Base-by-base conservation (phyloP, 192 early-diverging fungal species). In the Radiomyces spectabilis region DNA sequence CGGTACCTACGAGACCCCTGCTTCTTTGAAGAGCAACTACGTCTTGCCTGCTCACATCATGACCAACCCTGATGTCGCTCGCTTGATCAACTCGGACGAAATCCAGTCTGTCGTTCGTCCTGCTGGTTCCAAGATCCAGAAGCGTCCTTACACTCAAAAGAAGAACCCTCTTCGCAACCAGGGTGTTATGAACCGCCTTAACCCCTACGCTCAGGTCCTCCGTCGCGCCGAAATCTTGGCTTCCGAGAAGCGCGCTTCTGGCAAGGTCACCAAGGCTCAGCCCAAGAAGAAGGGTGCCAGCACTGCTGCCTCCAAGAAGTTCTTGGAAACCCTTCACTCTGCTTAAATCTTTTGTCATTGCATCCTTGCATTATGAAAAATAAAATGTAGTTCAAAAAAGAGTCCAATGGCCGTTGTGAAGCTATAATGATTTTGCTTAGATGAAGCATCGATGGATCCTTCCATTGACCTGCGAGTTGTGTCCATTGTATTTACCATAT, bases 151-250 rank as follows among this genome's bases (percentile, higher is more conserved):
- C 85, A 84, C 86, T 59, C 92, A 95, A 79, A 94, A 96, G 87
- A 97, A 97, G 91, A 99, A 99, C 93, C 94, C 94, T 47, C 86
- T 99, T 70, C 80, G 81, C 70, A 96, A 95, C 82, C 78, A 80
- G 47, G 91, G 85, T 70, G 84, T 97, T 33, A 85, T 95, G 71
- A 85, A 89, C 70, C 87, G 94, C 59, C 88, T 99, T 59, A 99
- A 99, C 89, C 96, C 96, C 54, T 97, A 99, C 73, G 94, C 95
- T 41, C 85, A 88, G 75, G 87, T 88, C 49, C 73, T 94, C 47
- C 86, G 91, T 45, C 85, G 88, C 66, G 81, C 83, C 44, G 89
- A 87, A 76, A 71, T 85, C 51, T 53, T 84, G 33, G 71, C 69
- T 53, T 66, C 68, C 63, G 78, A 83, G 69, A 65, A 68, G 54